Conservation (phyloP, 495 filamentous ascomycete species). For the Aspergillus homomorphus region DNA sequence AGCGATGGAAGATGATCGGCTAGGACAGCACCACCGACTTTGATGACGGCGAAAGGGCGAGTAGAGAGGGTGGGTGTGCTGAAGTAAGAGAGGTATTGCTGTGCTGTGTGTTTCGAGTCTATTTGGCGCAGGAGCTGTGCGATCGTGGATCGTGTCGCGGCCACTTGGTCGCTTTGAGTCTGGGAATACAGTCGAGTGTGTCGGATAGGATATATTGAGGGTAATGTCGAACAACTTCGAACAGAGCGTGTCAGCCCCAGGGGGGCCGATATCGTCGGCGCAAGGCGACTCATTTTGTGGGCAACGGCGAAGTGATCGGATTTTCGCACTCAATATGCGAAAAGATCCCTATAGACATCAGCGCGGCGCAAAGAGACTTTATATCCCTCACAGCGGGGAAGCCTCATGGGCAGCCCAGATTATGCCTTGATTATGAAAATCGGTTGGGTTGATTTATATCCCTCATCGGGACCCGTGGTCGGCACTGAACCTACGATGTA, state of each 20-base stretch:
- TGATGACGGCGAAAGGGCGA: conserved; percentile 98
- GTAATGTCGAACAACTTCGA: not conserved
- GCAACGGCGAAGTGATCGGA: not conserved
- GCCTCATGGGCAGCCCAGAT: not conserved
- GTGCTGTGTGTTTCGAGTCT: conserved; percentile 91
- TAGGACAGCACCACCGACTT: conserved; percentile 95
- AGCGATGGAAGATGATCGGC: conserved; percentile 90
- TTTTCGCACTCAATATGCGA: not conserved
- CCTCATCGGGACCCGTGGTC: not conserved
- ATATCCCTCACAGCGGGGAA: not conserved
- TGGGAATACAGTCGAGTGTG: conserved; percentile 47
- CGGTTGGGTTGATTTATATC: not conserved
- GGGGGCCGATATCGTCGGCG: not conserved
- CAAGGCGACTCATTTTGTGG: not conserved
- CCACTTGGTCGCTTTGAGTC: conserved; percentile 43
- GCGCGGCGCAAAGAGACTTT: not conserved
- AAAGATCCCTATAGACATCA: not conserved
- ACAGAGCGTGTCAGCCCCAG: not conserved
- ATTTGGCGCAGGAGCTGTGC: conserved; percentile 94
- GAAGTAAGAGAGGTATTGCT: conserved; percentile 98
- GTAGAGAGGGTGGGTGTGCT: conserved; percentile 79
- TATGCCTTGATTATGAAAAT: not conserved
- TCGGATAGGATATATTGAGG: not conserved
- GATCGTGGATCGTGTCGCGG: conserved; percentile 78
- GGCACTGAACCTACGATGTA: not conserved